Evolutionary conservation across 1,139 yeast genomes (phyloP), one percentile per base, ranked within the genome.

Genomic region (Geotrichum aggregatum): DNA sequence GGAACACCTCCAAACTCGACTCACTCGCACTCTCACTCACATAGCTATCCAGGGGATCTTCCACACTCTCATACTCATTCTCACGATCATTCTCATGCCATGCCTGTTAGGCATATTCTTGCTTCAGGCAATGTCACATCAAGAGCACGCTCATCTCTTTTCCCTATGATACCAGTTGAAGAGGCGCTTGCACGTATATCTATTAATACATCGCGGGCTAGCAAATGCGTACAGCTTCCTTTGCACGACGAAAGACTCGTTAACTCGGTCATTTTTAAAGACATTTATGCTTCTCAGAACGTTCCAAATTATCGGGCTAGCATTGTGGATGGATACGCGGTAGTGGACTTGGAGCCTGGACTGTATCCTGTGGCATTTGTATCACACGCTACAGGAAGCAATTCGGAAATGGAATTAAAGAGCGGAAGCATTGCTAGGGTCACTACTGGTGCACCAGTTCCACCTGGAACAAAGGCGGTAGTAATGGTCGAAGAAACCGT

Each of bases 381-480:
- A 1, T 69, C 78, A 1, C 76, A 73, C 57, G 80, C 81, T 1
- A 62, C 72, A 1, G 65, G 73, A 1, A 60, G 62, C 3, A 63
- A 59, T 4, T 52, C 51, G 1, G 34, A 24, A 14, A 19, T 14
- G 13, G 54, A 56, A 3, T 60, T 67, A 14, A 52, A 55, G 3
- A 16, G 14, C 7, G 75, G 76, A 1, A 57, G 66, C 2, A 69
- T 76, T 43, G 71, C 74, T 1, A 64, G 81, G 46, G 68, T 77
- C 38, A 77, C 80, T 1, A 77, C 81, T 0, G 81, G 81, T 4
- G 81, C 81, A 0, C 79, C 80, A 1, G 66, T 77, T 1, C 81
- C 81, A 0, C 63, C 63, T 3, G 80, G 79, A 1, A 73, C 79
- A 0, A 71, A 73, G 31, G 77, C 80, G 0, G 78, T 77, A n/a